Evolutionary conservation across 1,284 basidiomycete species (phyloP).

Genomic region (Ganoderma meredithae): DNA sequence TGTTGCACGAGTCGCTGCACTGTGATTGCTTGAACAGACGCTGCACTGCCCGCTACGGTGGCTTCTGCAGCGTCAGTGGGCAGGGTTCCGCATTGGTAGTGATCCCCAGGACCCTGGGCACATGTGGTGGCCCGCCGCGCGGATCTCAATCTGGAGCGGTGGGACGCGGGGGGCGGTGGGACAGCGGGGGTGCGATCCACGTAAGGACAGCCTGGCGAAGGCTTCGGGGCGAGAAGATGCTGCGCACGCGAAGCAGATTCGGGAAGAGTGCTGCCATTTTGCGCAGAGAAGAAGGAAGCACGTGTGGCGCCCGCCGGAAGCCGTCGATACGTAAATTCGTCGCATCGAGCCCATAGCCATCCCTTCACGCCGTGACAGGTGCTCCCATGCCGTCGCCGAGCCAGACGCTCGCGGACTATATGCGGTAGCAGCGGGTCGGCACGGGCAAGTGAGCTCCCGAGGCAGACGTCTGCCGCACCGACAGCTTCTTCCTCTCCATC

Average conservation of each 20-base stretch:
- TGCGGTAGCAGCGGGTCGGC: conserved; percentile 4
- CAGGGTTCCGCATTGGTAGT: not conserved
- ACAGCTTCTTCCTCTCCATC: not conserved
- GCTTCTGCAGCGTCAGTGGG: not conserved
- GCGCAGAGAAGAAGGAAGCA: conserved; percentile 11
- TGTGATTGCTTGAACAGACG: not conserved
- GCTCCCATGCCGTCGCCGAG: conserved; percentile 15
- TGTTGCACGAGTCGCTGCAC: not conserved
- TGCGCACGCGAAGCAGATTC: conserved; percentile 8
- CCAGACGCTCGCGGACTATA: not conserved
- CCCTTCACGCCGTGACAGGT: conserved; percentile 8
- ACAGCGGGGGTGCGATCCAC: not conserved
- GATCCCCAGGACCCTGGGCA: not conserved
- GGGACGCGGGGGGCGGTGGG: not conserved
- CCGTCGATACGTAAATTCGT: conserved; percentile 14
- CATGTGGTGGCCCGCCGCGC: not conserved
- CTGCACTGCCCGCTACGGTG: not conserved
- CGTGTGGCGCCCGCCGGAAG: not conserved
- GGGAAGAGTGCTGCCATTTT: not conserved
- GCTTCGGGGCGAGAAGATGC: conserved; percentile 5
- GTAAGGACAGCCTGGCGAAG: not conserved
- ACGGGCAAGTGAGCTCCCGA: not conserved
- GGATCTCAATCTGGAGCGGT: conserved; percentile 1
- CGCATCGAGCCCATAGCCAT: conserved; percentile 3
- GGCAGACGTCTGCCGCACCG: not conserved